Evolutionary conservation across 768 basidiomycete species (phyloP), one percentile per base, ranked within the genome.

Genomic region (Pleurotus pulmonarius): DNA sequence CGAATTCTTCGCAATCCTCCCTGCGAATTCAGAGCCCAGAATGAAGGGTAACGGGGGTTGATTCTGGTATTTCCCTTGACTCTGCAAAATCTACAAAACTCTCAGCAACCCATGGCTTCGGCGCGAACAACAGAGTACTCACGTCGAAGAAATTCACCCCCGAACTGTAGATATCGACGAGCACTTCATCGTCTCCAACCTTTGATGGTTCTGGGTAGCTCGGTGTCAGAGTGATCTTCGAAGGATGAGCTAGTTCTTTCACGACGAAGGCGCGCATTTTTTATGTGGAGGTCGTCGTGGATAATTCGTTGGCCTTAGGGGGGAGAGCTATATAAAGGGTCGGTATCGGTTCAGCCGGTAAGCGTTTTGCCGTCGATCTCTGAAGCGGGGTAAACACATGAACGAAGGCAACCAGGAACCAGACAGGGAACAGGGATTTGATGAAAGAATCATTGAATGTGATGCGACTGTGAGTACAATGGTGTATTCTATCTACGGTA

Each of bases 51-150:
- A 77, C 0, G 90, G 82, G 0, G 91, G 92, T 65, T 94, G 87
- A 54, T 71, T 69, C 65, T 96, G 94, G 67, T 96, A 90, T 74
- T 90, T 94, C 47, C 94, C 94, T 70, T 94, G 92, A 0, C 85
- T 75, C 73, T 94, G 92, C 24, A 96, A 73, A 60, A 93, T 92
- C 85, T 90, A 59, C 7, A 34, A 34, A 34, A 34, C 29, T 34
- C 29, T 34, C 2, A 34, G 29, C 29, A 34, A 34, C 29, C 29
- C 9, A 9, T 11, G 29, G 29, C 1, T 11, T 34, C 29, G 11
- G 29, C 29, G 29, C 9, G 29, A 11, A 34, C 29, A 34, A 34
- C 29, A 25, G 48, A 16, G 53, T 20, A 64, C 73, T 48, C 63
- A 85, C 83, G 64, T 86, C 84, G 66, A 91, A 91, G 73, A 89